Percentiles rank a stretch among this genome's conserved stretches.
Evolutionary conservation across 805 yeast species (phyloP).

Genomic region (Candida coquimbonensis): DNA sequence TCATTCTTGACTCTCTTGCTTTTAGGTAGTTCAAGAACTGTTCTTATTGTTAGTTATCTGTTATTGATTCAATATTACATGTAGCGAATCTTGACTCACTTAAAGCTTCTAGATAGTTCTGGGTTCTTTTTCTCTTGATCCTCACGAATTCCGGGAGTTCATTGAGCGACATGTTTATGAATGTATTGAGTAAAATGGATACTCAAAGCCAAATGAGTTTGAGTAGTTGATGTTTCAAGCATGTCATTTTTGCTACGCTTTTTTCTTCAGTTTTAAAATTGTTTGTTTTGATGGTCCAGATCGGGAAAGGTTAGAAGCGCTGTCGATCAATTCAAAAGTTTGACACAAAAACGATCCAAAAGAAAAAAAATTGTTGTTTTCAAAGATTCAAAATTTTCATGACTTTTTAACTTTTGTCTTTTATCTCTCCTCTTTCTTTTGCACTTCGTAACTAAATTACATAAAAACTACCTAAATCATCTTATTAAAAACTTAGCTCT

Average conservation of each 20-base stretch:
- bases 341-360: not conserved
- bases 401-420: too few relatives aligned
- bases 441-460: too few relatives aligned
- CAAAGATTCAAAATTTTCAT: not conserved
- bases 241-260: not conserved
- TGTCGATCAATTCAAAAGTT: not conserved
- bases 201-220: not conserved
- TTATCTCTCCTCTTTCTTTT: not conserved
- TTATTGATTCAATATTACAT: not conserved
- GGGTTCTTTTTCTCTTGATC: conserved; percentile 79
- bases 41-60: not conserved
- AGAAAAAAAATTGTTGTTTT: not conserved
- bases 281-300: not conserved
- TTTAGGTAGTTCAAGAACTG: conserved; percentile 28
- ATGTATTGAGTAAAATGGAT: too few relatives aligned
- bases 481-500: too few relatives aligned
- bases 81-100: conserved; percentile 20
- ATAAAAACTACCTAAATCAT: not conserved
- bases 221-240: not conserved
- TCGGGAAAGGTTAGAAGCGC: not conserved
- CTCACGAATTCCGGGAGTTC: conserved; percentile 58
- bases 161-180: not conserved
- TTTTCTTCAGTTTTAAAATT: not conserved
- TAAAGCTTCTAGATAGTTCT: conserved; percentile 84
- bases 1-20: conserved; percentile 35